These are phyloP conservation scores for Gentiana macrophylla DNA, from an alignment of 257 asterid genomes.

Conservation along the genomic window DNA sequence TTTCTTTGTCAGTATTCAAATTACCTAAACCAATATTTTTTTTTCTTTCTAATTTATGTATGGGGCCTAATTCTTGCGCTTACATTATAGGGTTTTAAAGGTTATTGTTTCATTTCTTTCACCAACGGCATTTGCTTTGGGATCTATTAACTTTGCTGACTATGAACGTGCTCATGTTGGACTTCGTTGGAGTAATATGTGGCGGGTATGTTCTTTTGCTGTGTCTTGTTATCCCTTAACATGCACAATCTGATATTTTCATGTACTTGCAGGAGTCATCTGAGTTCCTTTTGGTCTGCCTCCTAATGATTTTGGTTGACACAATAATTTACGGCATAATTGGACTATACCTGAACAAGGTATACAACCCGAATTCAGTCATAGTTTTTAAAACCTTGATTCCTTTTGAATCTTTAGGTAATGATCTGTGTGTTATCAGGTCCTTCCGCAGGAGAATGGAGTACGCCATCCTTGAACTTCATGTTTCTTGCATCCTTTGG, in stretches of 20 bases:
- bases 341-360: constrained; percentile 90
- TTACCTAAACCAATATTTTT: constrained; percentile 7
- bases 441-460: constrained; percentile 64
- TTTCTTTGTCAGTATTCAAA: constrained; percentile 52
- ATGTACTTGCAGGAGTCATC: constrained; percentile 66
- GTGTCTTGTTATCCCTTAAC: constrained; percentile 9
- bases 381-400: neutral
- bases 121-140: constrained; percentile 98
- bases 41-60: constrained; percentile 16
- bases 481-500: constrained; percentile 30
- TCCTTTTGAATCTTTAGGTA: too few species aligned
- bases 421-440: constrained; percentile 35
- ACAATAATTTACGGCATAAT: constrained; percentile 54
- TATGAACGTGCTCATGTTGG: constrained; percentile 99
- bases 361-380: constrained; percentile 20
- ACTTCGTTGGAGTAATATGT: constrained; percentile 96
- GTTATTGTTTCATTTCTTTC: constrained; percentile 88
- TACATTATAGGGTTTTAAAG: constrained; percentile 62
- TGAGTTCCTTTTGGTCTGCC: constrained; percentile 80
- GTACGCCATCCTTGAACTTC: constrained; percentile 35
- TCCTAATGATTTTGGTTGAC: constrained; percentile 84
- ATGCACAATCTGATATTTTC: constrained; percentile 14
- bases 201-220: constrained; percentile 62
- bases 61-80: constrained; percentile 12
- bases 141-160: constrained; percentile 95